phyloP scores from a whole-genome alignment of 306 rosid genomes.

The Coriaria nepalensis region DNA sequence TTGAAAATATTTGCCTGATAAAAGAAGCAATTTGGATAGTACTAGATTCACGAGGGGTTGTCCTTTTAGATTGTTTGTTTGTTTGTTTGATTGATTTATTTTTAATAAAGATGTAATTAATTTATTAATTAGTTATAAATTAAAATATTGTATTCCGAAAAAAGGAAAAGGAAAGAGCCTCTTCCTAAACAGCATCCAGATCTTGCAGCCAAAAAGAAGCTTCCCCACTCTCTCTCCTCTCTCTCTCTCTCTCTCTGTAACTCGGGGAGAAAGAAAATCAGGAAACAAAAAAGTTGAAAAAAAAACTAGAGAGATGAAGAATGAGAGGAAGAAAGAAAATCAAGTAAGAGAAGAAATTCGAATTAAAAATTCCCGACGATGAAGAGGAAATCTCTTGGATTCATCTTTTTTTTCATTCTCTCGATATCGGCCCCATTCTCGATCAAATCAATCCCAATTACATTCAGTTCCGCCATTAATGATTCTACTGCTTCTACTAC shows the following conservation, averaged over 20 bases:
- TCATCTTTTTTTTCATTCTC: slow-evolving; percentile 23
- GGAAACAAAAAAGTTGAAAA: neutral
- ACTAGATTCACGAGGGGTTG: slow-evolving; percentile 3
- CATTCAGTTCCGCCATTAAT: too few relatives aligned
- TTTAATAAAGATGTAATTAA: too few relatives aligned
- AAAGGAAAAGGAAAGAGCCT: slow-evolving; percentile 7
- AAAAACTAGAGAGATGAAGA: slow-evolving; percentile 16
- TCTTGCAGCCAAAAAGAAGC: slow-evolving; percentile 46
- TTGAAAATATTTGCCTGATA: neutral
- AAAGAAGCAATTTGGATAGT: neutral
- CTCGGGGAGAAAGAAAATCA: slow-evolving; percentile 17
- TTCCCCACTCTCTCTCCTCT: slow-evolving; percentile 14
- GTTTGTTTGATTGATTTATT: too few relatives aligned
- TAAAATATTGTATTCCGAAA: neutral
- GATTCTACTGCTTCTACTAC: too few relatives aligned
- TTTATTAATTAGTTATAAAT: too few relatives aligned
- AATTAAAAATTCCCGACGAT: slow-evolving; percentile 22
- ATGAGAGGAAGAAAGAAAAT: slow-evolving; percentile 23
- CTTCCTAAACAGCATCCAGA: slow-evolving; percentile 54
- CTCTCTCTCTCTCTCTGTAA: slow-evolving; percentile 9
- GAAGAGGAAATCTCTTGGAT: slow-evolving; percentile 25
- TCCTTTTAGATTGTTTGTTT: too few relatives aligned
- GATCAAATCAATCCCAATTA: neutral
- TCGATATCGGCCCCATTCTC: slow-evolving; percentile 14
- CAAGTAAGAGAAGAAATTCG: slow-evolving; percentile 12